Evolutionary conservation across 2,329 filamentous ascomycete genomes (phyloP), one percentile per base, ranked within the genome.

Genomic region (Berkeleyomyces basicola): DNA sequence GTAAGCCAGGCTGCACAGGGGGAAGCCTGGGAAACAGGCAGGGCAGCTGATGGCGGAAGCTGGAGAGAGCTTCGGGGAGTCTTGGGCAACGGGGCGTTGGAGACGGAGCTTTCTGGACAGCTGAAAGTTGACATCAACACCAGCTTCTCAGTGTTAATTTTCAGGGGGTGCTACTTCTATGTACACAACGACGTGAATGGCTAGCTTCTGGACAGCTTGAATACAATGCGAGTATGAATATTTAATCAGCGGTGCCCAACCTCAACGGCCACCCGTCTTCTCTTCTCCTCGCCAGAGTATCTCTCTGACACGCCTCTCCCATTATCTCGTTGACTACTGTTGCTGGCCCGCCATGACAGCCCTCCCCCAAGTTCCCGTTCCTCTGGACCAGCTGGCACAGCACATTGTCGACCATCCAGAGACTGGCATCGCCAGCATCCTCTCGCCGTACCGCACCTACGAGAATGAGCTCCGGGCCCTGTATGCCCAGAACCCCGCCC

Each of bases 361-460:
- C 36, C 73, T 79, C 51, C 77, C 78, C 2, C 65, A 74, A 67
- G 68, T 82, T 59, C 79, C 79, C 14, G 77, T 71, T 65, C 71
- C 75, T 64, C 76, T 77, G 58, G 66, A 69, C 66, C 74, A 75
- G 68, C 70, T 82, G 68, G 73, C 72, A 46, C 74, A 70, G 63
- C 80, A 87, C 71, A 76, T 88, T 63, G 74, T 77, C 10, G 73
- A 77, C 63, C 75, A 85, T 65, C 74, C 78, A 4, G 72, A 79
- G 36, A 78, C 73, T 61, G 73, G 81, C 1, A 75, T 89, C 66
- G 66, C 70, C 4, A 76, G 85, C 42, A 74, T 90, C 61, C 71
- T 89, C 63, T 74, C 79, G 59, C 86, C 86, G 0, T 90, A 83
- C 72, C 82, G 85, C 69, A 72, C 79, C 61, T 88, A 84, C 67